phyloP scores from a whole-genome alignment of 495 filamentous ascomycete species.

The Lophiotrema nucula region DNA sequence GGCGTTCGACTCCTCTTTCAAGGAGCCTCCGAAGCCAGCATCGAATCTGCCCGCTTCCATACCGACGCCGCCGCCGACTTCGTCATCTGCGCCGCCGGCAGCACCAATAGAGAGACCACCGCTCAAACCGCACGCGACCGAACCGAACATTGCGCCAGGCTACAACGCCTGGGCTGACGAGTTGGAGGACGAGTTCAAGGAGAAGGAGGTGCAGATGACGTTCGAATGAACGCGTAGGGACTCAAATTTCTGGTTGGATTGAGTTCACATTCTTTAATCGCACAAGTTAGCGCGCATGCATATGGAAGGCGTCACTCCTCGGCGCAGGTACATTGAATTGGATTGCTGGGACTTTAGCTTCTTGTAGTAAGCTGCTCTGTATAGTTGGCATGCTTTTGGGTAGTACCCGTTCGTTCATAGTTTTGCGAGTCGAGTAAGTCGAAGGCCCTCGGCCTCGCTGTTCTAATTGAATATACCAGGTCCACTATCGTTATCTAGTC shows the following conservation, averaged over 20 bases:
- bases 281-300: no score
- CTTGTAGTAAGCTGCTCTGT: no score
- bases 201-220: conserved; percentile 56
- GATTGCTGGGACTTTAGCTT: no score
- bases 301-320: no score
- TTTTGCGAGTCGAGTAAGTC: no score
- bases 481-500: no score
- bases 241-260: background rate
- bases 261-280: no score
- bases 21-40: background rate
- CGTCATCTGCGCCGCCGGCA: conserved; percentile 15
- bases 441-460: no score
- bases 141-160: conserved; percentile 46
- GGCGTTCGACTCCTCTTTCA: conserved; percentile 34
- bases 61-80: background rate
- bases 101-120: conserved; percentile 38
- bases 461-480: no score
- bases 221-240: conserved; percentile 41
- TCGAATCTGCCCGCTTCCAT: background rate
- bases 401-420: no score
- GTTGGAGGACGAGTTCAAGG: conserved; percentile 59
- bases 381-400: no score
- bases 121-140: conserved; percentile 47
- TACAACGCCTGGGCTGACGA: conserved; percentile 84
- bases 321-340: no score